Evolutionary conservation across 1,284 basidiomycete genomes (phyloP), one percentile per base, ranked within the genome.

Genomic region (Acaromyces ingoldii): DNA sequence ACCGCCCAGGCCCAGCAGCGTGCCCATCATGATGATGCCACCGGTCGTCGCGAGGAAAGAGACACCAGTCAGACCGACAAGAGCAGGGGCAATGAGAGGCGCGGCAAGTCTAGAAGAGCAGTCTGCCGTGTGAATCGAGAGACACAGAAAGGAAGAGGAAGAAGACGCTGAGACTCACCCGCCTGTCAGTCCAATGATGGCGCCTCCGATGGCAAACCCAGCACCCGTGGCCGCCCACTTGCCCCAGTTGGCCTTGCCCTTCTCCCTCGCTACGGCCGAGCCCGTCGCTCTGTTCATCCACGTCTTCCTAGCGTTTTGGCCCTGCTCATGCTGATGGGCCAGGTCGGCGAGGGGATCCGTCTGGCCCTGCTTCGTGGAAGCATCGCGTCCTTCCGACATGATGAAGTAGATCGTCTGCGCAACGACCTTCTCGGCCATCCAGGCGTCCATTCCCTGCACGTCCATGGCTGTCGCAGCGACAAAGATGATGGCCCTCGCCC

Each of bases 381-480:
- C 62, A 21, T 43, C 50, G 24, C 62, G 53, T 11, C 64, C 58
- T 29, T 67, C 60, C 40, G 51, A 49, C 60, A 70, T 62, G 57
- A 70, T 64, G 33, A 70, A 70, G 42, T 58, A 67, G 49, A 70
- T 63, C 19, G 64, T 62, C 48, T 70, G 65, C 13, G 63, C 65
- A 47, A 71, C 45, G 4, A 66, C 61, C 49, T 71, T 71, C 31
- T 71, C 69, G 6, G 64, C 69, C 55, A 56, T 50, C 55, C 55
- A 66, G 6, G 67, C 53, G 13, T 69, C 58, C 7, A 38, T 24
- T 25, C 55, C 52, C 6, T 52, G 19, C 10, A 66, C 55, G 19
- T 65, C 66, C 62, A 71, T 65, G 7, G 66, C 62, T 5, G 54
- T 53, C 22, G 56, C 53, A 1, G 65, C 65, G 22, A 60, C 60